Evolutionary conservation across 108 stramenopile species (phyloP).

Genomic region (Cyclotella distinguenda): DNA sequence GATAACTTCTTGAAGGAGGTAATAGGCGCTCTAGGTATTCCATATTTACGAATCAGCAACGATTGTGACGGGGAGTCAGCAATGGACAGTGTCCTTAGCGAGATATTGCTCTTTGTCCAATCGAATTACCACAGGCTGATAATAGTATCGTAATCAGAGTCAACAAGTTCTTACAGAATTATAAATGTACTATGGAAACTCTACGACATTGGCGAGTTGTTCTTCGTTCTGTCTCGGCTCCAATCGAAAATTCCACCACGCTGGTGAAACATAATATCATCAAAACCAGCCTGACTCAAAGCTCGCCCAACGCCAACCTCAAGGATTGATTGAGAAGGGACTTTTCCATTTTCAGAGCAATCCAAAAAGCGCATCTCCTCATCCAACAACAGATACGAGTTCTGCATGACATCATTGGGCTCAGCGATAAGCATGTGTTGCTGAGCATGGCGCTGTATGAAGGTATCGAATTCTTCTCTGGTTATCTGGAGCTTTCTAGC

Average conservation of each 20-base stretch:
- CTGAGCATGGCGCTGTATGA: constrained; percentile 25
- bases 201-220: background rate
- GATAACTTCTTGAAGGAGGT: background rate
- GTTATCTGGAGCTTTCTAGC: constrained; percentile 23
- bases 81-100: constrained; percentile 39
- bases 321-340: constrained; percentile 30
- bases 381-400: constrained; percentile 45
- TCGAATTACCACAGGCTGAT: background rate
- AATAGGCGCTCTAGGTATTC: constrained; percentile 2
- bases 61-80: constrained; percentile 81
- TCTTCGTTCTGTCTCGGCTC: constrained; percentile 1
- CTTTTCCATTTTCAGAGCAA: constrained; percentile 39
- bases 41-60: constrained; percentile 19
- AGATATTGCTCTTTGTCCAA: background rate
- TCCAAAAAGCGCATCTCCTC: constrained; percentile 49
- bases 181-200: too few species aligned
- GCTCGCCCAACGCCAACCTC: constrained; percentile 40
- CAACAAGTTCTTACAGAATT: background rate
- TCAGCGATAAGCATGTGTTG: constrained; percentile 32
- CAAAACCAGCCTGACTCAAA: constrained; percentile 42
- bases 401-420: constrained; percentile 49
- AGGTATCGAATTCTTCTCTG: constrained; percentile 27
- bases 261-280: constrained; percentile 39
- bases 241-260: constrained; percentile 46
- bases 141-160: background rate